Percentiles rank a stretch among this genome's conserved stretches.
These are phyloP conservation scores for Arthrobotrys pseudoclavata DNA, from an alignment of 2,329 filamentous ascomycete species.

Conservation along the genomic window DNA sequence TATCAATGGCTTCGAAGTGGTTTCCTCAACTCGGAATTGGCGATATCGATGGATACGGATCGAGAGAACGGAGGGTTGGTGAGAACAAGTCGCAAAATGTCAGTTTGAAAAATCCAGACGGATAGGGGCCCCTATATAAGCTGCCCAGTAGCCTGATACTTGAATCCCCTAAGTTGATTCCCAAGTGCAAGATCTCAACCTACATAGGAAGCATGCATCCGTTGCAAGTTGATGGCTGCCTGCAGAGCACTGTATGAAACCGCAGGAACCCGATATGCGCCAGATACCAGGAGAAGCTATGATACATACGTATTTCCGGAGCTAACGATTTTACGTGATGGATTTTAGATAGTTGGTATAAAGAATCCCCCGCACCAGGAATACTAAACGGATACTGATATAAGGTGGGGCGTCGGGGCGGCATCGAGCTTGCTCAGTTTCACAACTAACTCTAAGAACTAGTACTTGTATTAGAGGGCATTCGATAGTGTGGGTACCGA, in stretches of 20 bases:
- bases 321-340: conserved; percentile 52
- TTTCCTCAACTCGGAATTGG: background rate
- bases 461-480: background rate
- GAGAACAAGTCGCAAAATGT: conserved; percentile 14
- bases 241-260: conserved; percentile 9
- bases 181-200: conserved; percentile 18
- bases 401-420: conserved; percentile 32
- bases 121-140: conserved; percentile 46
- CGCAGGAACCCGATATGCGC: conserved; percentile 43
- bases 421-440: conserved; percentile 29
- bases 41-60: background rate
- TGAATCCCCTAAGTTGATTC: conserved; percentile 28
- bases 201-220: background rate
- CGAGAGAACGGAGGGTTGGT: background rate
- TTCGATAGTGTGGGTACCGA: background rate
- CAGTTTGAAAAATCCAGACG: conserved; percentile 6
- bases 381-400: conserved; percentile 9
- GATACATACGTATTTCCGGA: conserved; percentile 25
- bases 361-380: conserved; percentile 29
- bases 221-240: background rate
- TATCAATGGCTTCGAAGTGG: background rate
- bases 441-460: background rate
- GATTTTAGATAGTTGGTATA: conserved; percentile 38
- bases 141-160: conserved; percentile 44
- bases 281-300: conserved; percentile 28